phyloP scores from a whole-genome alignment of 2,329 filamentous ascomycete genomes.

The Kalmusia sp. region DNA sequence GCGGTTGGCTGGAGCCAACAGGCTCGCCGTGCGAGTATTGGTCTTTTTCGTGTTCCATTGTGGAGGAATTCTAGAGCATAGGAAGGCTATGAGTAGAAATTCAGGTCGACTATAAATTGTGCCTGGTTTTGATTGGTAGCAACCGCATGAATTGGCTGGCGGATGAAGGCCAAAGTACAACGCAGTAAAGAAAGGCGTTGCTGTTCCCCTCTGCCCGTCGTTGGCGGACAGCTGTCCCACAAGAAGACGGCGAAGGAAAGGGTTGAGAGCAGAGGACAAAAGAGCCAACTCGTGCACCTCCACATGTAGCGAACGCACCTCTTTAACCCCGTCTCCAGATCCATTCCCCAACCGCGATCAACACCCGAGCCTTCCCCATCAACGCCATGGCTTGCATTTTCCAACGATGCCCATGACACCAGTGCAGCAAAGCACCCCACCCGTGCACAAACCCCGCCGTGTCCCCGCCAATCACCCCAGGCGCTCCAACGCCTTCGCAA shows the following conservation, averaged over 20 bases:
- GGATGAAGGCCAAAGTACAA: too few species aligned
- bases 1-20: slow-evolving; percentile 12
- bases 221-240: too few species aligned
- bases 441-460: slow-evolving; percentile 9
- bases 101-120: too few species aligned
- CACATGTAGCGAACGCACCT: too few species aligned
- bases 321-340: background rate
- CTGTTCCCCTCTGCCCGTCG: too few species aligned
- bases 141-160: too few species aligned
- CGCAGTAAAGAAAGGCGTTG: too few species aligned
- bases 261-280: too few species aligned
- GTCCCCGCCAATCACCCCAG: slow-evolving; percentile 10
- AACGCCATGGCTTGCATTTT: background rate
- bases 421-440: background rate
- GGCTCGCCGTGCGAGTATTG: slow-evolving; percentile 22
- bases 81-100: too few species aligned
- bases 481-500: background rate
- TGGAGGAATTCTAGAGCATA: background rate
- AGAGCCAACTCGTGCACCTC: background rate
- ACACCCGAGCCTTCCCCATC: background rate
- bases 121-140: too few species aligned
- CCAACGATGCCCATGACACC: background rate
- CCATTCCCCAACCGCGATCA: background rate
- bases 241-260: too few species aligned
- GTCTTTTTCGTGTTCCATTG: slow-evolving; percentile 31